Percentiles rank a stretch among this genome's conserved stretches.
Evolutionary conservation across 148 eudicot genomes (phyloP).

Genomic region (Cornus kousa): DNA sequence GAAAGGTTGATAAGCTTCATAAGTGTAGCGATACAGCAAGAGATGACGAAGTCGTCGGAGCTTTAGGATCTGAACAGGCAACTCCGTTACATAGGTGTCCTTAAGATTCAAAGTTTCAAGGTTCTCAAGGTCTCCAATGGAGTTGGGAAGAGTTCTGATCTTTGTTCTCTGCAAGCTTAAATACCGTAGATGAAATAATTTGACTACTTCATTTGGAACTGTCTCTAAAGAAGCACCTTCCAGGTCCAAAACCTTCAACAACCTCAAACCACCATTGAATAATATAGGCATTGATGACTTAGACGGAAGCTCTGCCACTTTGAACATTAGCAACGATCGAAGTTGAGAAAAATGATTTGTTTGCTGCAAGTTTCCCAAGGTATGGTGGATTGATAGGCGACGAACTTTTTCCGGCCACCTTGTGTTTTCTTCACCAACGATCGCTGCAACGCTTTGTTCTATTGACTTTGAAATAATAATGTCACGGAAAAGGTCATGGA

Average conservation of each 20-base stretch:
- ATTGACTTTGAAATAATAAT: not conserved
- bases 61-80: slow-evolving; percentile 15
- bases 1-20: too few species aligned
- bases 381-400: not conserved
- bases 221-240: not conserved
- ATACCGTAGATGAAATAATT: not conserved
- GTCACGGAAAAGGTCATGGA: slow-evolving; percentile 6
- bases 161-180: slow-evolving; percentile 4
- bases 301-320: not conserved
- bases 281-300: too few species aligned
- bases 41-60: slow-evolving; percentile 8
- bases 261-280: not conserved
- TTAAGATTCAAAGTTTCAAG: slow-evolving; percentile 15
- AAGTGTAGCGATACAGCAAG: not conserved
- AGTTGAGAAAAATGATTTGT: not conserved
- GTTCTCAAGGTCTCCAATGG: not conserved
- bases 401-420: not conserved
- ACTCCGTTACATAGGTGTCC: not conserved
- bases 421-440: not conserved
- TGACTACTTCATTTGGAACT: slow-evolving; percentile 9
- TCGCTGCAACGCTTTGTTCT: not conserved
- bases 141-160: not conserved
- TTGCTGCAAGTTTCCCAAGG: not conserved
- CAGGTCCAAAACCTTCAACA: slow-evolving; percentile 8
- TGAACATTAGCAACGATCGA: not conserved